phyloP scores from a whole-genome alignment of 2,329 filamentous ascomycete genomes.

The Colletotrichum sp. region DNA sequence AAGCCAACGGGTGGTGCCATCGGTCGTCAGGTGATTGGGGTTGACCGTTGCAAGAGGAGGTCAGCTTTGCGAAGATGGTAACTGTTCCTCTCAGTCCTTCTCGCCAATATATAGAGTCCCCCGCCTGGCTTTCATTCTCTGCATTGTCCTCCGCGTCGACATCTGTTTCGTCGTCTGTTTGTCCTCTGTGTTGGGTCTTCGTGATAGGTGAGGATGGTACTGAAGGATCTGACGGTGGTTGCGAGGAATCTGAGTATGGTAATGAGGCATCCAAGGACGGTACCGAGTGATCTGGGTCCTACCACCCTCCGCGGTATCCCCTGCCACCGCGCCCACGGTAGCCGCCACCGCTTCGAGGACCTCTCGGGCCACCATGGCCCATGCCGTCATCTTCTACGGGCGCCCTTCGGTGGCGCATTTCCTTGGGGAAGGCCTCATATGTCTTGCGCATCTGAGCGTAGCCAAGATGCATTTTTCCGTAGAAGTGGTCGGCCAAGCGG shows the following conservation, averaged over 20 bases:
- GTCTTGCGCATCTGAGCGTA: constrained; percentile 99
- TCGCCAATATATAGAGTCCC: not conserved
- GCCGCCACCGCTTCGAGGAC: constrained; percentile 59
- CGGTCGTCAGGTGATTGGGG: not conserved
- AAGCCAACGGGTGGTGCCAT: not conserved
- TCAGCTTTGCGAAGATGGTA: not conserved
- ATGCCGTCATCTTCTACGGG: constrained; percentile 50
- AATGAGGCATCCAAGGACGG: not conserved
- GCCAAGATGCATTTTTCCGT: constrained; percentile 98
- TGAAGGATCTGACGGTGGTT: not conserved
- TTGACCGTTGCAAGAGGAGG: not conserved
- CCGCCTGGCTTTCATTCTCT: not conserved
- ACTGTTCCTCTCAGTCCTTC: not conserved
- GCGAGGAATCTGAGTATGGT: not conserved
- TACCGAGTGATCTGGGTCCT: not conserved
- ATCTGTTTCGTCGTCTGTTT: not conserved
- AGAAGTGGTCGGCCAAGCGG: constrained; percentile 94
- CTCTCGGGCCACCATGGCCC: constrained; percentile 53
- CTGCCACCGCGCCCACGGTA: constrained; percentile 57
- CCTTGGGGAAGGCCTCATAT: constrained; percentile 83
- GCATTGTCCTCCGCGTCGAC: not conserved
- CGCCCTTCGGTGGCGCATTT: constrained; percentile 76
- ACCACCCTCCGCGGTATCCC: constrained; percentile 57
- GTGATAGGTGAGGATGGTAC: not conserved
- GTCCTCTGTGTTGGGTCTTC: not conserved